These are phyloP conservation scores for Monosporascus sp. DNA, from an alignment of 2,329 filamentous ascomycete species.

Conservation along the genomic window DNA sequence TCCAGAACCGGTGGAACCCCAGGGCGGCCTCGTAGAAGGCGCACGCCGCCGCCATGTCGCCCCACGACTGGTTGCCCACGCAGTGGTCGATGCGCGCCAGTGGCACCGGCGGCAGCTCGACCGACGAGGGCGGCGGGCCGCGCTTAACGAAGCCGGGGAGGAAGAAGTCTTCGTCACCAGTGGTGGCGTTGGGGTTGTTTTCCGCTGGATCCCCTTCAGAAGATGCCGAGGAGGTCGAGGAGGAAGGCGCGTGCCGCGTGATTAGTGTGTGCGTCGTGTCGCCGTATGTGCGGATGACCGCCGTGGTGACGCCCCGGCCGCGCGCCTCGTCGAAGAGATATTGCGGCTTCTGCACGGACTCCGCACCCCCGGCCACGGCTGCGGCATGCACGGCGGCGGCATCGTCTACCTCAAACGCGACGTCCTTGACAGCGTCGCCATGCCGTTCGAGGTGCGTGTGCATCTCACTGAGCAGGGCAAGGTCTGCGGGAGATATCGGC, in stretches of 20 bases:
- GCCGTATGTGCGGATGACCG: slow-evolving; percentile 85
- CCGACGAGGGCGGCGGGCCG: slow-evolving; percentile 30
- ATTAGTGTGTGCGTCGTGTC: slow-evolving; percentile 94
- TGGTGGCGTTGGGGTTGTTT: neutral
- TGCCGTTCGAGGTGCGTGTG: slow-evolving; percentile 80
- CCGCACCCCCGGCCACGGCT: slow-evolving; percentile 61
- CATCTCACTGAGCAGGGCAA: slow-evolving; percentile 63
- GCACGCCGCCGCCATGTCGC: slow-evolving; percentile 68
- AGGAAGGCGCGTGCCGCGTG: slow-evolving; percentile 63
- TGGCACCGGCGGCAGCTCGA: slow-evolving; percentile 54
- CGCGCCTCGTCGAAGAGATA: slow-evolving; percentile 49
- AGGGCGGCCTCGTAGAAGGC: slow-evolving; percentile 81
- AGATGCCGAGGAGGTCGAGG: slow-evolving; percentile 30
- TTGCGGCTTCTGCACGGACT: slow-evolving; percentile 56
- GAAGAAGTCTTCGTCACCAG: slow-evolving; percentile 41
- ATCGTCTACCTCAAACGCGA: slow-evolving; percentile 90
- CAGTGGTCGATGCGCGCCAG: slow-evolving; percentile 87
- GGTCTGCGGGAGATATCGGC: slow-evolving; percentile 58
- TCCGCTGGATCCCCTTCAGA: neutral
- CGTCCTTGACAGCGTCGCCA: slow-evolving; percentile 91
- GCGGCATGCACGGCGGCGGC: slow-evolving; percentile 72
- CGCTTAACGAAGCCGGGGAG: slow-evolving; percentile 72
- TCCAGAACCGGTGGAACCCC: slow-evolving; percentile 96
- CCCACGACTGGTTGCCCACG: slow-evolving; percentile 95
- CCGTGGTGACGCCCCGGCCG: slow-evolving; percentile 61